Percentiles rank a stretch among this genome's conserved stretches.
These are phyloP conservation scores for Tephrocybe rancida DNA, from an alignment of 768 basidiomycete genomes.

Conservation along the genomic window DNA sequence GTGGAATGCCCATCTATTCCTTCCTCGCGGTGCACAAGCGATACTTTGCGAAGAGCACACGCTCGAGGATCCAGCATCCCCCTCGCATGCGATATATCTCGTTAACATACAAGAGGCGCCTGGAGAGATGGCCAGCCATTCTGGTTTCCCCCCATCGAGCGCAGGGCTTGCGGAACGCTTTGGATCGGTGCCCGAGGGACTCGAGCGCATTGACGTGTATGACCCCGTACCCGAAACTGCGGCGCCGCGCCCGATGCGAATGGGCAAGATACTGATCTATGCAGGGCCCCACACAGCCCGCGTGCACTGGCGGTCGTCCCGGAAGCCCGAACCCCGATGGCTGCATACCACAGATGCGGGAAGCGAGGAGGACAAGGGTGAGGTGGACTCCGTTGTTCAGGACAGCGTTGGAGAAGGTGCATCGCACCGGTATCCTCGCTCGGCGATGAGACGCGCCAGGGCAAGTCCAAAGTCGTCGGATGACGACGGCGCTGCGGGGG, in stretches of 20 bases:
- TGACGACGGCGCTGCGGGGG: too few relatives aligned
- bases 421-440: too few relatives aligned
- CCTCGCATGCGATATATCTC: neutral
- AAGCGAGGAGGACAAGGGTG: too few relatives aligned
- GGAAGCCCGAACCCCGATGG: too few relatives aligned
- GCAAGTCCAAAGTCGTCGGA: too few relatives aligned
- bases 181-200: constrained; percentile 12
- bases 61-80: neutral
- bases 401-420: too few relatives aligned
- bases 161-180: neutral
- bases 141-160: neutral
- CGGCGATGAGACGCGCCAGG: too few relatives aligned
- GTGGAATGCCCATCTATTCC: constrained; percentile 5
- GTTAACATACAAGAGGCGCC: neutral
- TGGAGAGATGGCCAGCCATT: too few relatives aligned
- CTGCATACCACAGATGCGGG: too few relatives aligned
- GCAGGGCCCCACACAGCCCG: neutral
- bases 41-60: constrained; percentile 1
- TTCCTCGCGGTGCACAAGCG: neutral
- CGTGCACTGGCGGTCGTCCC: neutral
- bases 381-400: too few relatives aligned
- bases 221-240: neutral
- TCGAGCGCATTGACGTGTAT: constrained; percentile 4
- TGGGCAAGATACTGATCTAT: constrained; percentile 4
- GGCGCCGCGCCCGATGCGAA: neutral